Percentiles rank a stretch among this genome's conserved stretches.
These are phyloP conservation scores for Scedosporium dehoogii DNA, from an alignment of 2,329 filamentous ascomycete species.

Conservation along the genomic window DNA sequence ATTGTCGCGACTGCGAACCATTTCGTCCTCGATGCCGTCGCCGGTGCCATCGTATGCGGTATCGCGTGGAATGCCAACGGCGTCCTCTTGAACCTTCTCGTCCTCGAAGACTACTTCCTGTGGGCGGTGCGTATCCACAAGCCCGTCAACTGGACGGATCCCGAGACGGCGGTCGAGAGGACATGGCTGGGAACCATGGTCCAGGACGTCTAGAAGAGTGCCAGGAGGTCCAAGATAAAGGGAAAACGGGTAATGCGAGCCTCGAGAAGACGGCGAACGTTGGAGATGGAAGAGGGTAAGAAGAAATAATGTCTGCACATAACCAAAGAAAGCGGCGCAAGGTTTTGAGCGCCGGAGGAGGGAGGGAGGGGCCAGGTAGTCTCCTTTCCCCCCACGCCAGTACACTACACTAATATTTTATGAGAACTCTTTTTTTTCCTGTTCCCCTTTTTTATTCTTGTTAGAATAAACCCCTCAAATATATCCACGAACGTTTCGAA, in stretches of 20 bases:
- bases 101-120: slow-evolving; percentile 59
- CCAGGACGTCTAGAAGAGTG: slow-evolving; percentile 10
- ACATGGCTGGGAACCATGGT: slow-evolving; percentile 18
- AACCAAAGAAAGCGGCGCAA: too few relatives aligned
- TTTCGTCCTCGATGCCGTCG: slow-evolving; percentile 62
- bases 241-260: neutral
- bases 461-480: too few relatives aligned
- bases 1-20: slow-evolving; percentile 67
- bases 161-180: slow-evolving; percentile 24
- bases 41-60: slow-evolving; percentile 54
- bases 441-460: too few relatives aligned
- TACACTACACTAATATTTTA: too few relatives aligned
- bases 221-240: neutral
- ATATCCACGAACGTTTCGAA: neutral
- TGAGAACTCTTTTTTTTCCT: too few relatives aligned
- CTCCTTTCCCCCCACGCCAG: too few relatives aligned
- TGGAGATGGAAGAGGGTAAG: too few relatives aligned
- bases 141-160: slow-evolving; percentile 34
- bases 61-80: slow-evolving; percentile 50
- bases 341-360: too few relatives aligned
- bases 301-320: too few relatives aligned
- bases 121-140: slow-evolving; percentile 55
- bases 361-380: too few relatives aligned
- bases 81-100: slow-evolving; percentile 51
- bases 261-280: too few relatives aligned